Base-by-base conservation (phyloP, 139 green algal genomes). In the Nannochloris sp. region DNA sequence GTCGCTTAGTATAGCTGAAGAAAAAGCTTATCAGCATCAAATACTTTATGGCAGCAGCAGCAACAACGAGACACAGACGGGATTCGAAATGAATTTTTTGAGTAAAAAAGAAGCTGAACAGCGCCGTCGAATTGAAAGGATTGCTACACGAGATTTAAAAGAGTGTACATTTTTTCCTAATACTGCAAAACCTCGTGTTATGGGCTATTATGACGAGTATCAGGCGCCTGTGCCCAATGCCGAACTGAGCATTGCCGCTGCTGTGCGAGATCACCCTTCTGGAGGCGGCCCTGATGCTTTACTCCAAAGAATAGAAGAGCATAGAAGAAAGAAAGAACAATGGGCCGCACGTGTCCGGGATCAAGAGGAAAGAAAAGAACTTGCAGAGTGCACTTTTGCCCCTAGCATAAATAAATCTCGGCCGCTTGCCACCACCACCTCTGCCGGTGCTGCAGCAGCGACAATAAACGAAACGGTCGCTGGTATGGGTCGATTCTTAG, bases 311-410 rank as follows among this genome's bases (percentile, higher is more conserved):
- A 53, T 65, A 13, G 9, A 14, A 13, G 59, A 65, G 7, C 29
- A 53, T 36, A 19, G 39, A 53, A 19, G 6, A 19, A 37, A 23
- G 23, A 57, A 25, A 25, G 13, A 57, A 5, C n/a, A 55, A 14
- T 46, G 32, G 34, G 34, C 34, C 6, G 59, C 14, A 23, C 13
- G 25, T n/a, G 15, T 38, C 2, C 30, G 39, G 38, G 13, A 65
- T 25, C 9, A 33, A 15, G 10, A 25, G 32, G 13, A 65, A 35
- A 23, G 14, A 55, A 23, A 65, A 27, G 44, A 65, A 23, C 15
- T 65, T 3, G 14, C 23, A 9, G 59, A 23, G 15, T 65, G 59
- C 59, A 54, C 59, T 19, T 65, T 65, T 65, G 12, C 44, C 23
- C 44, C 44, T 10, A 53, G 44, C 19, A 53, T 53, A 27, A 19